Percentiles rank a stretch among this genome's conserved stretches.
phyloP scores from a whole-genome alignment of 345 rosid genomes.

The thale cress (Arabidopsis thaliana) region DNA sequence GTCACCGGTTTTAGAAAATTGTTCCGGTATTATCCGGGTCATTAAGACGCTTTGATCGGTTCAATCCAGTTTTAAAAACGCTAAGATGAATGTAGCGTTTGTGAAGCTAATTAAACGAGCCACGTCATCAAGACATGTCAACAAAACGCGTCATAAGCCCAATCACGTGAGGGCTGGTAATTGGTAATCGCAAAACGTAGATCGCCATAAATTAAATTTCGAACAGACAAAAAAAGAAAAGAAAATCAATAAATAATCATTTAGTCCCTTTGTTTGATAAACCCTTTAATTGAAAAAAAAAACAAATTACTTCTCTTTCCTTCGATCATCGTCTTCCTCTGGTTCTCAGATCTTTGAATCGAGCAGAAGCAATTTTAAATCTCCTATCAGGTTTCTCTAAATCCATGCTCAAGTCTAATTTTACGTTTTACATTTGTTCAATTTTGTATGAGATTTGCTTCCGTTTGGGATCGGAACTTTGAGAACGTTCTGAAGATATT shows the following conservation, averaged over 20 bases:
- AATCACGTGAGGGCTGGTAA: constrained; percentile 33
- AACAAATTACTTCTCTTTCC: constrained; percentile 21
- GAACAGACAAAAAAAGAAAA: neutral
- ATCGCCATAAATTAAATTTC: constrained; percentile 25
- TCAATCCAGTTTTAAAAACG: neutral
- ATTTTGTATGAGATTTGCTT: constrained; percentile 16
- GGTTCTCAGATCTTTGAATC: constrained; percentile 44
- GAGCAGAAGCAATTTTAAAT: constrained; percentile 14
- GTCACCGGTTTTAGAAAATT: neutral
- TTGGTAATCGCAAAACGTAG: constrained; percentile 28
- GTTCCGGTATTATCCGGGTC: too few relatives aligned
- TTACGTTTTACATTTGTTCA: neutral
- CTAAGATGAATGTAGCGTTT: neutral
- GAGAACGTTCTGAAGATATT: neutral
- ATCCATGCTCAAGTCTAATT: constrained; percentile 18
- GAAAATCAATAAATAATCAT: neutral
- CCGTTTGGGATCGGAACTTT: constrained; percentile 29
- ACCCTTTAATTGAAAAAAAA: constrained; percentile 35
- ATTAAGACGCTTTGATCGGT: too few relatives aligned
- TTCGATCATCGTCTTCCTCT: constrained; percentile 40
- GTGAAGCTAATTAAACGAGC: neutral
- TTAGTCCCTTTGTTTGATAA: constrained; percentile 33
- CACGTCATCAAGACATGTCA: constrained; percentile 38
- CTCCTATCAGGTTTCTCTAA: constrained; percentile 36
- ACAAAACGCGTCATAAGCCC: constrained; percentile 34